Percentiles rank a stretch among this genome's conserved stretches.
phyloP scores from a whole-genome alignment of 108 stramenopile species.

The Conticribra weissflogii region DNA sequence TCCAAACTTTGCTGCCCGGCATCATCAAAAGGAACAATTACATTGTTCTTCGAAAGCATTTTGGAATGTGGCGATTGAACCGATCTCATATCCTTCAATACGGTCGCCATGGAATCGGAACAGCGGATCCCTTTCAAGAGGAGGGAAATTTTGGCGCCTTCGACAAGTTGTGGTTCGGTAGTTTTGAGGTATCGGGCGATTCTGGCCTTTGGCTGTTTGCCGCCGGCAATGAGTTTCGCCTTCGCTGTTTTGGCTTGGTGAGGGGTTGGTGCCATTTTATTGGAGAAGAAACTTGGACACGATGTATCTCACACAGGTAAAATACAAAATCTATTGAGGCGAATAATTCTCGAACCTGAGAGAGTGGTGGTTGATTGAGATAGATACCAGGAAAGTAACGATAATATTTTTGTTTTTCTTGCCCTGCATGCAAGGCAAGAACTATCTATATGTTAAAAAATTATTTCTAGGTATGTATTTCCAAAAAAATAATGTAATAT shows the following conservation, averaged over 20 bases:
- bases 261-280: conserved; percentile 82
- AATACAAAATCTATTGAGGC: too few relatives aligned
- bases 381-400: too few relatives aligned
- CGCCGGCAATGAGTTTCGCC: conserved; percentile 73
- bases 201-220: conserved; percentile 85
- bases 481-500: too few relatives aligned
- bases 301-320: too few relatives aligned
- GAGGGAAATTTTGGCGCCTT: conserved; percentile 76
- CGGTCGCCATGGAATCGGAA: conserved; percentile 81
- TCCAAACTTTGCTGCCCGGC: conserved; percentile 83
- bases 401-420: too few relatives aligned
- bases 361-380: too few relatives aligned
- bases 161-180: conserved; percentile 71
- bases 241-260: conserved; percentile 75
- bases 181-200: conserved; percentile 87
- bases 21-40: conserved; percentile 84
- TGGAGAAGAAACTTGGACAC: too few relatives aligned
- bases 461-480: too few relatives aligned
- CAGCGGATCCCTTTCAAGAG: conserved; percentile 90
- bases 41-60: conserved; percentile 85
- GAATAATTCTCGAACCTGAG: too few relatives aligned
- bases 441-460: too few relatives aligned
- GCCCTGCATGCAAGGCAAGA: too few relatives aligned
- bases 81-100: conserved; percentile 83
- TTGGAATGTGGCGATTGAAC: conserved; percentile 86